Evolutionary conservation across 768 basidiomycete species (phyloP).

Genomic region (Amyloporia xantha): DNA sequence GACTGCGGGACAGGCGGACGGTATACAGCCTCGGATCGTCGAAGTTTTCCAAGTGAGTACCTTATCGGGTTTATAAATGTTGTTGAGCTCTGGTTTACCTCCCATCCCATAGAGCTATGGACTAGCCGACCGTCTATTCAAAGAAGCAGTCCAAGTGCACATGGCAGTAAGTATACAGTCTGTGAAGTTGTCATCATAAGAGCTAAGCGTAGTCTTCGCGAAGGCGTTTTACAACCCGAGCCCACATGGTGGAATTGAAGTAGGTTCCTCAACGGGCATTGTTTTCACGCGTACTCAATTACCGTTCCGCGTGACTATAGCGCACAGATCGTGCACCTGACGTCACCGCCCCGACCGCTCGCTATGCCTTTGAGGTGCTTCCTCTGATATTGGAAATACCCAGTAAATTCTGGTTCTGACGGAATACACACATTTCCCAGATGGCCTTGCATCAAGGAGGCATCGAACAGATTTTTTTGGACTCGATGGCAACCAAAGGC

Average conservation of each 20-base stretch:
- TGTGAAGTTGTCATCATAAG: not conserved
- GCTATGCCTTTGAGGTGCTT: constrained; percentile 64
- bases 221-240: constrained; percentile 75
- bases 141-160: constrained; percentile 63
- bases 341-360: constrained; percentile 55
- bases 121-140: constrained; percentile 55
- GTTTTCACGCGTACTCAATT: not conserved
- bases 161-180: constrained; percentile 38
- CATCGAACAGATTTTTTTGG: constrained; percentile 52
- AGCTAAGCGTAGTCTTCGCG: not conserved
- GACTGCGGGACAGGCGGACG: constrained; percentile 46
- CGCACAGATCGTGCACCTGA: constrained; percentile 60
- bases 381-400: not conserved
- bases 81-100: not conserved
- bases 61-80: not conserved
- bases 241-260: constrained; percentile 57
- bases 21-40: constrained; percentile 48
- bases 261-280: constrained; percentile 17
- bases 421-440: too few relatives aligned
- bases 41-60: constrained; percentile 40
- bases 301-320: constrained; percentile 26
- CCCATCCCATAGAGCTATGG: constrained; percentile 58
- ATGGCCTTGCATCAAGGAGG: constrained; percentile 57
- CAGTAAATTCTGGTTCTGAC: not conserved
- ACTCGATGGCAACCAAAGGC: constrained; percentile 43